Evolutionary conservation across 768 basidiomycete species (phyloP), one percentile per base, ranked within the genome.

Genomic region (Termitomyces sp.): DNA sequence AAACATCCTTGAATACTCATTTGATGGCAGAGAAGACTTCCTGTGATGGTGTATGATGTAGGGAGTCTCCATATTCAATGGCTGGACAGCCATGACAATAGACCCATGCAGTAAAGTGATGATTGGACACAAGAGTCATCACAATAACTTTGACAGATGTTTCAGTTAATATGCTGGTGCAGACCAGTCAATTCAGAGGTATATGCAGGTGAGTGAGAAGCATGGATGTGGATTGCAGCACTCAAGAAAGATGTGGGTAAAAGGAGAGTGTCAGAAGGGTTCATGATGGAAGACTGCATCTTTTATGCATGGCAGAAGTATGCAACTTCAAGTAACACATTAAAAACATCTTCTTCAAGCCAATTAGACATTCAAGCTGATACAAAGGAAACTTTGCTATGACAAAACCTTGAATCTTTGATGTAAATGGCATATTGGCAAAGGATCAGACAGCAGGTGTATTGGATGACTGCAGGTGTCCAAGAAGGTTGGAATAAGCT

Each of bases 341-440:
- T 65, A 30, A 62, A 56, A 26, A 65, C 50, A 52, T 64, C 60
- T 43, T 68, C 63, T 22, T 61, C 57, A 6, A 66, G 35, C 67
- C 64, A 68, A 19, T 60, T 60, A n/a, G n/a, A n/a, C n/a, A n/a
- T n/a, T n/a, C n/a, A n/a, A n/a, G n/a, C n/a, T n/a, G n/a, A n/a
- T n/a, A n/a, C n/a, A n/a, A n/a, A n/a, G n/a, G n/a, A n/a, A n/a
- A n/a, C n/a, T n/a, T n/a, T n/a, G n/a, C n/a, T n/a, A n/a, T n/a
- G n/a, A n/a, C n/a, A n/a, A n/a, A n/a, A n/a, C n/a, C n/a, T n/a
- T n/a, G n/a, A n/a, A n/a, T n/a, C n/a, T n/a, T n/a, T n/a, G n/a
- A n/a, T n/a, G n/a, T n/a, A n/a, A n/a, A n/a, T n/a, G n/a, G n/a
- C n/a, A n/a, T n/a, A n/a, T n/a, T n/a, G n/a, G n/a, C n/a, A n/a